Percentiles rank a stretch among this genome's conserved stretches.
Evolutionary conservation across 78 protist species (phyloP).

Genomic region (Dictyostelium citrinum): DNA sequence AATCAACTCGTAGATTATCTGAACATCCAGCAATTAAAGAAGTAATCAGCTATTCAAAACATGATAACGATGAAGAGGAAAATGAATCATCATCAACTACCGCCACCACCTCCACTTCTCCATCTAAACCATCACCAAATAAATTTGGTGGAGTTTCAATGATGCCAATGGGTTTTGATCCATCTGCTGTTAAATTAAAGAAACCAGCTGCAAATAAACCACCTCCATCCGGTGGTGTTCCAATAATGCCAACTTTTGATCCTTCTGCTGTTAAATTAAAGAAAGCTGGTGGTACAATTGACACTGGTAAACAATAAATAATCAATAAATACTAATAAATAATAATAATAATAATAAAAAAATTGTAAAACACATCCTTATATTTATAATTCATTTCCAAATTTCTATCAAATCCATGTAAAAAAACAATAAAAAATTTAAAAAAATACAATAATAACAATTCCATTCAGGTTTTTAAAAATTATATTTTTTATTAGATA

Average conservation of each 20-base stretch:
- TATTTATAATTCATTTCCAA: no score
- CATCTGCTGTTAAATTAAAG: conserved; percentile 42
- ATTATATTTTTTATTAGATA: no score
- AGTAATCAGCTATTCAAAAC: neutral
- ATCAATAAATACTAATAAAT: neutral
- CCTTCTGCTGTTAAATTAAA: conserved; percentile 33
- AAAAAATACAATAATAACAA: no score
- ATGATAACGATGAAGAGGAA: neutral
- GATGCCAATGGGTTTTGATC: conserved; percentile 33
- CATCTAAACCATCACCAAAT: conserved; percentile 21
- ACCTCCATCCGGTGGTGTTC: neutral
- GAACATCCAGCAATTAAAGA: conserved; percentile 60
- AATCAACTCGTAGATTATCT: conserved; percentile 33
- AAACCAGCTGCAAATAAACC: conserved; percentile 5
- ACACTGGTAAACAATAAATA: neutral
- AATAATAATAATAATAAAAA: neutral
- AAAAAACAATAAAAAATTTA: no score
- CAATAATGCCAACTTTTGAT: neutral
- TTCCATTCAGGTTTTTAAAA: no score
- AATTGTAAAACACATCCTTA: neutral
- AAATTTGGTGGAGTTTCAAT: conserved; percentile 1
- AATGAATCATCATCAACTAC: neutral
- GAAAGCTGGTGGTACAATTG: conserved; percentile 14
- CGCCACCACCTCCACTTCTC: neutral
- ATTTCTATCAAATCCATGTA: neutral